A percentile compares a stretch with the other conserved stretches of the same genome.
Conservation (phyloP, 2,329 filamentous ascomycete genomes). For the Apiospora hydei region DNA sequence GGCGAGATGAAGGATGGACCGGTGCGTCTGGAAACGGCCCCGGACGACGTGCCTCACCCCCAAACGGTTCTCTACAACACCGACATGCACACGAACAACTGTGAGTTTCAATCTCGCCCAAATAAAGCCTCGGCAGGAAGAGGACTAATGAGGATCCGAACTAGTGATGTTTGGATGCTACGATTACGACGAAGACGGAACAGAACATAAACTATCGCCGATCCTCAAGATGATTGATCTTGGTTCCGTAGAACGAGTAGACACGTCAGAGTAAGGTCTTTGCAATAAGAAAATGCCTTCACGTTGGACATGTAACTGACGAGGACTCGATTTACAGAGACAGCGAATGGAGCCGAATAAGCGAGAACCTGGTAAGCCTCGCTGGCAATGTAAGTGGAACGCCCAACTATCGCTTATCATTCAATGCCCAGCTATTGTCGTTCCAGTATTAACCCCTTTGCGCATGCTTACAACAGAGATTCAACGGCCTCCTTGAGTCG, state of each 20-base stretch:
- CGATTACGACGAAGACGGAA: background rate
- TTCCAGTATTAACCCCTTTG: background rate
- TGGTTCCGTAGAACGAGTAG: background rate
- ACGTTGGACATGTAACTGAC: background rate
- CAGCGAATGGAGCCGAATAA: background rate
- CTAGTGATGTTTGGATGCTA: background rate
- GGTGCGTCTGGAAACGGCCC: background rate
- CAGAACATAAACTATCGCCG: background rate
- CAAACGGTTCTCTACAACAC: background rate
- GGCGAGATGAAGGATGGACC: background rate
- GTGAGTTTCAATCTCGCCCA: background rate
- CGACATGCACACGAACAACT: background rate
- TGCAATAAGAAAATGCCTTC: no score
- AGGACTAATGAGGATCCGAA: background rate
- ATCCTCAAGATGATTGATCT: conserved; percentile 8
- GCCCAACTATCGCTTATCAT: background rate
- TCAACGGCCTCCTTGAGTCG: background rate
- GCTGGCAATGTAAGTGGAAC: background rate
- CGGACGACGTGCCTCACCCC: background rate
- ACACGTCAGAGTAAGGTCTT: background rate
- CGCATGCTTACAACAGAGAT: background rate
- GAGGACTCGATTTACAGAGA: background rate
- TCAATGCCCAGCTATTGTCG: no score
- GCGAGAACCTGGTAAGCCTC: background rate
- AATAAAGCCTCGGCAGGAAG: background rate